phyloP scores from a whole-genome alignment of 176 grass and related monocot species.

The Pontederia crassipes region DNA sequence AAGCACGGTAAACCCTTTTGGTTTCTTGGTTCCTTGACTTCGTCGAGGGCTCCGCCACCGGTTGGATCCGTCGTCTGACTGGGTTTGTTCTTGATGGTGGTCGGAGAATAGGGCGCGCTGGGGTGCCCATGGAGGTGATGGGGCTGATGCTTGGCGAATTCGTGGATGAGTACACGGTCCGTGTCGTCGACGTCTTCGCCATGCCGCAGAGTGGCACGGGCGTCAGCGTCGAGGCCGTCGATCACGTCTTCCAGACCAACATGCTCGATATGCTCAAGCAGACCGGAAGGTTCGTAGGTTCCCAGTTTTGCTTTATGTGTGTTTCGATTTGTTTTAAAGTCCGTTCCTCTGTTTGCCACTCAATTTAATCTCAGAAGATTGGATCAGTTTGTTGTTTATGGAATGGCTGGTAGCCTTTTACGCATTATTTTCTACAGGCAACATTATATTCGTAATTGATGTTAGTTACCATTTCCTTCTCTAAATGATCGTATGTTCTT shows the following conservation, averaged over 20 bases:
- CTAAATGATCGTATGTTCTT: no score
- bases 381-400: no score
- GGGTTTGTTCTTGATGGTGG: no score
- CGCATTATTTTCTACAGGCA: no score
- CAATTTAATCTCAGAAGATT: no score
- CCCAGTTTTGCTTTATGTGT: neutral
- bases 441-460: no score
- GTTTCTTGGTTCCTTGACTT: neutral
- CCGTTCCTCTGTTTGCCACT: no score
- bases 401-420: no score
- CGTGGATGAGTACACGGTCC: slow-evolving; percentile 86
- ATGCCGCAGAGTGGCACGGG: slow-evolving; percentile 98
- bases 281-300: slow-evolving; percentile 52
- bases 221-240: slow-evolving; percentile 90
- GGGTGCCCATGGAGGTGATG: slow-evolving; percentile 98
- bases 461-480: no score
- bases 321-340: no score
- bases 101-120: slow-evolving; percentile 39
- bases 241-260: slow-evolving; percentile 92
- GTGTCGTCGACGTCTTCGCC: slow-evolving; percentile 88
- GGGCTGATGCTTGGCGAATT: slow-evolving; percentile 96
- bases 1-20: slow-evolving; percentile 58
- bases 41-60: no score
- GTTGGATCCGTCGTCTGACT: no score
- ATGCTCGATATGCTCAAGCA: slow-evolving; percentile 99